Evolutionary conservation across 2,329 filamentous ascomycete genomes (phyloP), one percentile per base, ranked within the genome.

Genomic region (Fusarium robinianum): DNA sequence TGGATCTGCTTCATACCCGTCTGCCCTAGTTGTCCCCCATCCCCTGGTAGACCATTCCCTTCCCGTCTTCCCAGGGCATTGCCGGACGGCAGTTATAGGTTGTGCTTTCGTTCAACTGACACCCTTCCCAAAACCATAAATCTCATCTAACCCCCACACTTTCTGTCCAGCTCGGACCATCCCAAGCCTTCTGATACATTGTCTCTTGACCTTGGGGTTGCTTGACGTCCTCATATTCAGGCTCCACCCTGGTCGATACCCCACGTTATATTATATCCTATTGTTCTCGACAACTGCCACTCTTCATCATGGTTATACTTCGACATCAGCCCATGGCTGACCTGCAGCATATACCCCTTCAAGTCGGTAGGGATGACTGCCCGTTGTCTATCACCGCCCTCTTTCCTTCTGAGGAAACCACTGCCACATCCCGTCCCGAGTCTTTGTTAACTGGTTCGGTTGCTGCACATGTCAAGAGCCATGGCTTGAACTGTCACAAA

Each of bases 111-210:
- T 52, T 39, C 37, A 45, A 39, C 24, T 18, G 32, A 15, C 38
- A 24, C 23, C 39, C 36, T 25, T 41, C 53, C 47, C 51, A 53
- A 65, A 66, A 65, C 50, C 62, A 67, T 66, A 67, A 67, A 68
- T 62, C 50, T 44, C 55, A 58, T 49, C 55, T 46, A 52, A 56
- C 55, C 58, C 62, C 65, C 64, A 62, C 62, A 50, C 26, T 23
- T 38, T 46, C 25, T n/a, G 18, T 36, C 14, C 45, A 38, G 41
- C 41, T 33, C 29, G 36, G 35, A 34, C 40, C 42, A 29, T 40
- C 33, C 15, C 47, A 52, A 57, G 29, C 34, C 19, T 37, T 39
- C 15, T 46, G 31, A 48, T 47, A 51, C 40, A 55, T 41, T 49
- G 17, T 38, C 41, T 51, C 30, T 47, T 36, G 37, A 49, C 26